Base-by-base conservation (phyloP, 2,329 filamentous ascomycete species). In the Knufia fluminis region DNA sequence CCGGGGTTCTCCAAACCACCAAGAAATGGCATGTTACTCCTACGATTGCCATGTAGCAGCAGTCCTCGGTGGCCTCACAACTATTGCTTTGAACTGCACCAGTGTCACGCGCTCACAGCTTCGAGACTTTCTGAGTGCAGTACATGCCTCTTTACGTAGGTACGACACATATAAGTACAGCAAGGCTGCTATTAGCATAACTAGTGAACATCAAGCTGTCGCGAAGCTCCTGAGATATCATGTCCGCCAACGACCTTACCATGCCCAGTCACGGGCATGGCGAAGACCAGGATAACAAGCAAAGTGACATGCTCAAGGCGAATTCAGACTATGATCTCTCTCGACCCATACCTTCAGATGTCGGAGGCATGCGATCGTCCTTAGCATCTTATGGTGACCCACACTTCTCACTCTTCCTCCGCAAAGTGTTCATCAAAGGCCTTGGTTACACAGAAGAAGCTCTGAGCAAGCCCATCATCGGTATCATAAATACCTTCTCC, bases 401-500 rank as follows among this genome's bases (percentile, higher is more conserved):
- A 4, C 83, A 86, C 64, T 88, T 88, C 68, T 83, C 81, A 0
- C 73, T 87, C 1, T 87, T 87, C 60, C 72, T 87, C 0, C 76
- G 84, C 28, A 87, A 87, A 59, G 83, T 82, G 20, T 87, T 87
- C 64, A 86, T 87, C 69, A 87, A 87, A 64, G 82, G 83, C 0
- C 71, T 86, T 1, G 84, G 84, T 0, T 87, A 86, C 62, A 80
- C 78, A 51, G 83, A 87, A 56, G 82, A 85, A 59, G 79, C 83
- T 0, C 74, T 88, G 0, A 80, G 79, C 0, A 69, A 82, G 1
- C 83, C 84, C 2, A 84, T 87, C 48, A 72, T 87, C n/a, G 83
- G 83, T 43, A 81, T 88, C 52, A 78, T 85, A 63, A 85, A 87
- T 64, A 87, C 84, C 0, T 80, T 78, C 59, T 86, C 82, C 0